Conservation (phyloP, 345 rosid genomes). For the Citrus hindsii region DNA sequence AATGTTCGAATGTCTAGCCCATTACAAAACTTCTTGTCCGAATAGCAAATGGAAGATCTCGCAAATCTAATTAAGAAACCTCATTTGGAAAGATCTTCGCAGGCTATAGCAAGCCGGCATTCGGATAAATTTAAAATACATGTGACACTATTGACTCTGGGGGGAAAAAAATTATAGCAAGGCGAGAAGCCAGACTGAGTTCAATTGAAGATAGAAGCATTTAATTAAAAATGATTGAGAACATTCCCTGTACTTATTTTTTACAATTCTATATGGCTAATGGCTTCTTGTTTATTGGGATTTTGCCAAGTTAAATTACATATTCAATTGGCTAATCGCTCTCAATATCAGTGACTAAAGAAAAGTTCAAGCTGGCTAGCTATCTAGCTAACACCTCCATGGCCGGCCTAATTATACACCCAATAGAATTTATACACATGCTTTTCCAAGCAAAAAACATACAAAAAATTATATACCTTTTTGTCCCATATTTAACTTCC, state of each 20-base stretch:
- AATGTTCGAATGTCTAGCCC: not conserved
- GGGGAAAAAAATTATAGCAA: no score
- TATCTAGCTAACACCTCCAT: not conserved
- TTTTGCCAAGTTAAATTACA: not conserved
- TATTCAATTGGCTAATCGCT: not conserved
- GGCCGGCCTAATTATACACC: slow-evolving; percentile 12
- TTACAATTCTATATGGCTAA: not conserved
- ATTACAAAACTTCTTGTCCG: not conserved
- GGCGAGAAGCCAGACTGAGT: not conserved
- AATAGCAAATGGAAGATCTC: not conserved
- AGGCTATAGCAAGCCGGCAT: slow-evolving; percentile 3
- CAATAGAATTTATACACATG: not conserved
- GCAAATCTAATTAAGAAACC: no score
- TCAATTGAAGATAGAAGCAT: not conserved
- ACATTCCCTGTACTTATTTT: not conserved
- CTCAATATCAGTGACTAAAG: not conserved
- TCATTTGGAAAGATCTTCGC: not conserved
- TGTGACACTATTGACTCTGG: not conserved
- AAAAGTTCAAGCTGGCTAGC: not conserved
- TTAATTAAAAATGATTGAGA: not conserved
- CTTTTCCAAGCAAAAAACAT: not conserved
- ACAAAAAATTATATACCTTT: not conserved
- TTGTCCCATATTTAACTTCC: no score
- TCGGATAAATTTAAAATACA: not conserved
- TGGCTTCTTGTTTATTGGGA: not conserved